Percentiles rank a stretch among this genome's conserved stretches.
Evolutionary conservation across 2,329 filamentous ascomycete genomes (phyloP).

Genomic region (Cladosporium colombiae): DNA sequence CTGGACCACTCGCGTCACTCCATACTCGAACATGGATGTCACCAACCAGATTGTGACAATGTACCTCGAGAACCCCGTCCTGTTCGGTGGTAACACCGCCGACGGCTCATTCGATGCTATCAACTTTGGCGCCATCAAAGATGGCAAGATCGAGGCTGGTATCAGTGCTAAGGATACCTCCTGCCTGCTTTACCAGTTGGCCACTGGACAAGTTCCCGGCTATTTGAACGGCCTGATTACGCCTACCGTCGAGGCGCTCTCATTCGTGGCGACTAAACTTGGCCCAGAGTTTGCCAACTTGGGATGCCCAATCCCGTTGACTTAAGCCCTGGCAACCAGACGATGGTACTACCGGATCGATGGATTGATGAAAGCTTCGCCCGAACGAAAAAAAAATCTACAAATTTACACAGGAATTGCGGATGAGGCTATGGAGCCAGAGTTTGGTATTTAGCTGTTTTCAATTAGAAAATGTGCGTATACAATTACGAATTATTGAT

Average conservation of each 20-base stretch:
- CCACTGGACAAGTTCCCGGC: slow-evolving; percentile 41
- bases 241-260: slow-evolving; percentile 39
- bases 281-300: slow-evolving; percentile 36
- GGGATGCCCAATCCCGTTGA: slow-evolving; percentile 40
- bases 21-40: slow-evolving; percentile 42
- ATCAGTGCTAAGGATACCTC: slow-evolving; percentile 33
- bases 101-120: slow-evolving; percentile 42
- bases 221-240: slow-evolving; percentile 41
- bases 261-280: slow-evolving; percentile 37
- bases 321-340: not conserved
- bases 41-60: slow-evolving; percentile 43
- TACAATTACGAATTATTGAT: not conserved
- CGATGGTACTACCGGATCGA: not conserved
- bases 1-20: slow-evolving; percentile 41
- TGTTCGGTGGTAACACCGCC: slow-evolving; percentile 47
- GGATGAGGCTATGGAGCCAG: not conserved
- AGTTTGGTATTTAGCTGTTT: not conserved
- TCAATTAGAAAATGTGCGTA: not conserved
- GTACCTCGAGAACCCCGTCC: slow-evolving; percentile 46
- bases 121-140: slow-evolving; percentile 42
- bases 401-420: too few relatives aligned
- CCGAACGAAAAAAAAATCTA: not conserved
- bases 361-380: not conserved
- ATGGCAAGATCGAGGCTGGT: slow-evolving; percentile 40
- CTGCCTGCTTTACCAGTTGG: slow-evolving; percentile 50